Evolutionary conservation across 2,329 filamentous ascomycete genomes (phyloP).

Genomic region (Diaporthe aspalathi): DNA sequence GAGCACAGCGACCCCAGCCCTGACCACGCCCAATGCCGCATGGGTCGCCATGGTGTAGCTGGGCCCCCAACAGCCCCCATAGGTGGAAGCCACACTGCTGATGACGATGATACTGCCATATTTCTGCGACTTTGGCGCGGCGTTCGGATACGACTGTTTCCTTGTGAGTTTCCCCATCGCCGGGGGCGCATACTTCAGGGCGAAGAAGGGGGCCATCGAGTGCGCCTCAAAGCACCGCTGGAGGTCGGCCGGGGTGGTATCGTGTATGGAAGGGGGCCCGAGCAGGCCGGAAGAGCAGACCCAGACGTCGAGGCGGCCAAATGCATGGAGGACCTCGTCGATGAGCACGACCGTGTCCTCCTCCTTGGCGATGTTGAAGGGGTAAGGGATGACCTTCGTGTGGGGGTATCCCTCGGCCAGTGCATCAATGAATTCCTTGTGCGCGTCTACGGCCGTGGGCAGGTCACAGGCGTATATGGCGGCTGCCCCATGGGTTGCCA

Average conservation of each 20-base stretch:
- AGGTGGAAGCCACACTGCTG: constrained; percentile 65
- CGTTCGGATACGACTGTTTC: constrained; percentile 68
- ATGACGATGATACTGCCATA: constrained; percentile 74
- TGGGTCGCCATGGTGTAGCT: constrained; percentile 71
- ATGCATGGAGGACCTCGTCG: constrained; percentile 71
- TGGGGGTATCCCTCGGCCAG: constrained; percentile 60
- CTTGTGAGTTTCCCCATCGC: constrained; percentile 71
- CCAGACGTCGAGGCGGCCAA: constrained; percentile 70
- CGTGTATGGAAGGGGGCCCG: constrained; percentile 66
- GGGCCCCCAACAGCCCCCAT: constrained; percentile 70
- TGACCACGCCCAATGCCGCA: constrained; percentile 70
- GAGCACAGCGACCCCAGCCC: constrained; percentile 66
- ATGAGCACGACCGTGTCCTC: constrained; percentile 70
- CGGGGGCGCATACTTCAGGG: constrained; percentile 71
- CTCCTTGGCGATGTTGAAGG: constrained; percentile 68
- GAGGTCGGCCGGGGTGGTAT: constrained; percentile 66
- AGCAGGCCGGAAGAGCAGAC: constrained; percentile 68
- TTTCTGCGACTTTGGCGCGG: constrained; percentile 67
- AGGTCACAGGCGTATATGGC: constrained; percentile 71
- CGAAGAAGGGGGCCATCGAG: constrained; percentile 71
- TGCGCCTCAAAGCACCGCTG: constrained; percentile 70
- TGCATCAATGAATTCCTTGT: constrained; percentile 53
- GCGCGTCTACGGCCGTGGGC: constrained; percentile 52
- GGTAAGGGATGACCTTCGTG: constrained; percentile 71
- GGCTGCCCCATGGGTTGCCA: constrained; percentile 74